These are phyloP conservation scores for Lentinula sp. DNA, from an alignment of 768 basidiomycete genomes.

Conservation along the genomic window DNA sequence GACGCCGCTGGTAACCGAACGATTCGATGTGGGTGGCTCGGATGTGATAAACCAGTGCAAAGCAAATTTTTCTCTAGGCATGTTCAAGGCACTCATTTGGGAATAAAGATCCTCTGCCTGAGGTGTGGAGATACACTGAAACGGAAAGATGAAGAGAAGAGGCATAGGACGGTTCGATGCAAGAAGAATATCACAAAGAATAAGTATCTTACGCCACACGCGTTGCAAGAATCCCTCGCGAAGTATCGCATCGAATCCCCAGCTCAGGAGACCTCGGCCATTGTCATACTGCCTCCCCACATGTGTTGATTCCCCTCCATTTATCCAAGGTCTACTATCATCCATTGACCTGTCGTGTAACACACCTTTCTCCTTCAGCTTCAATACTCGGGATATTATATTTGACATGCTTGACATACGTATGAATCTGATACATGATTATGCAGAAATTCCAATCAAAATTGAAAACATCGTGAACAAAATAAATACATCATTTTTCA, in stretches of 20 bases:
- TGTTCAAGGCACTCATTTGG: background rate
- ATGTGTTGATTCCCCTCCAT: too few species aligned
- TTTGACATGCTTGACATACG: slow-evolving; percentile 30
- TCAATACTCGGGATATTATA: background rate
- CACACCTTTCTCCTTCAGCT: too few species aligned
- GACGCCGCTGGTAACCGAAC: background rate
- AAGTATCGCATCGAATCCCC: background rate
- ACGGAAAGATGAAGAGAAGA: background rate
- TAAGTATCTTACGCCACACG: background rate
- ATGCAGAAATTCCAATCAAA: too few species aligned
- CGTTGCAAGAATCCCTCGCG: background rate
- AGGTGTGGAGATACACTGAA: background rate
- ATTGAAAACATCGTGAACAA: too few species aligned
- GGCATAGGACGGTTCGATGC: background rate
- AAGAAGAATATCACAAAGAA: background rate
- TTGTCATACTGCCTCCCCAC: background rate
- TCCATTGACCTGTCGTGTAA: too few species aligned
- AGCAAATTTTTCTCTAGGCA: background rate
- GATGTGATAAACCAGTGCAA: background rate
- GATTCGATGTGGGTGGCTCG: background rate
- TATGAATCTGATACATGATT: slow-evolving; percentile 12
- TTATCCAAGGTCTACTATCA: too few species aligned
- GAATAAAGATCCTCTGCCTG: background rate
- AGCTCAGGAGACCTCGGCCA: background rate
- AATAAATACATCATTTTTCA: too few species aligned